Evolutionary conservation across 2,329 filamentous ascomycete genomes (phyloP).

Genomic region (Colletotrichum neosansevieriae): DNA sequence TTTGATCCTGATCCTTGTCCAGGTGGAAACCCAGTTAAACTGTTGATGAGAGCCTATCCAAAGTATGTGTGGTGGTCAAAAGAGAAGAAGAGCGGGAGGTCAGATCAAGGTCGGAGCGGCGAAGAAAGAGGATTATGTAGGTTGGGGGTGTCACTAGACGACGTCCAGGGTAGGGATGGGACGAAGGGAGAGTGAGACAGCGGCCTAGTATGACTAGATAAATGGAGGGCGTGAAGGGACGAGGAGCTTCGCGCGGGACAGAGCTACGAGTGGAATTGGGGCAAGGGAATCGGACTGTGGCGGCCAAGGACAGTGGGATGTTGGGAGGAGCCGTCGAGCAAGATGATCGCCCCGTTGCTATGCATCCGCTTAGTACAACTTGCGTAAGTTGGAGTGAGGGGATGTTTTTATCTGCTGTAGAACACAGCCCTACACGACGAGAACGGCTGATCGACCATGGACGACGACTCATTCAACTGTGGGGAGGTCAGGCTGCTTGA

Average conservation of each 20-base stretch:
- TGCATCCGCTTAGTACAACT: neutral
- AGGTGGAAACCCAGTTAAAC: constrained; percentile 30
- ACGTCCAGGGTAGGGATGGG: constrained; percentile 11
- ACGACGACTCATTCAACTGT: constrained; percentile 1
- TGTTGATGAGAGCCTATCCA: constrained; percentile 35
- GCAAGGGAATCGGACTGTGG: constrained; percentile 9
- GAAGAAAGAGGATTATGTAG: constrained; percentile 39
- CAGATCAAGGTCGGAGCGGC: constrained; percentile 1
- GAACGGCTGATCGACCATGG: neutral
- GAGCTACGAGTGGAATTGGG: constrained; percentile 27
- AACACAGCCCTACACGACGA: constrained; percentile 9
- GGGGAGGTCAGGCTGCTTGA: constrained; percentile 17
- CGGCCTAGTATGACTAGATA: constrained; percentile 13
- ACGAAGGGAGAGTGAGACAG: constrained; percentile 37
- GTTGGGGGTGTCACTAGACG: constrained; percentile 21
- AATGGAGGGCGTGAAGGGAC: constrained; percentile 23
- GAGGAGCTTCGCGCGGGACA: constrained; percentile 32
- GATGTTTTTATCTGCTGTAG: constrained; percentile 1
- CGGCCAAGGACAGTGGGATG: constrained; percentile 14
- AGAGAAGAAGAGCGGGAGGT: constrained; percentile 9
- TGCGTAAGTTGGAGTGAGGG: neutral
- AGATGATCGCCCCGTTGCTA: constrained; percentile 8
- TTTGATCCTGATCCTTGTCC: constrained; percentile 31
- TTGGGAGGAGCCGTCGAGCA: constrained; percentile 16
- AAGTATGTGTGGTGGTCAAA: constrained; percentile 21